These are phyloP conservation scores for Fusarium multiceps DNA, from an alignment of 2,329 filamentous ascomycete genomes.

Conservation along the genomic window DNA sequence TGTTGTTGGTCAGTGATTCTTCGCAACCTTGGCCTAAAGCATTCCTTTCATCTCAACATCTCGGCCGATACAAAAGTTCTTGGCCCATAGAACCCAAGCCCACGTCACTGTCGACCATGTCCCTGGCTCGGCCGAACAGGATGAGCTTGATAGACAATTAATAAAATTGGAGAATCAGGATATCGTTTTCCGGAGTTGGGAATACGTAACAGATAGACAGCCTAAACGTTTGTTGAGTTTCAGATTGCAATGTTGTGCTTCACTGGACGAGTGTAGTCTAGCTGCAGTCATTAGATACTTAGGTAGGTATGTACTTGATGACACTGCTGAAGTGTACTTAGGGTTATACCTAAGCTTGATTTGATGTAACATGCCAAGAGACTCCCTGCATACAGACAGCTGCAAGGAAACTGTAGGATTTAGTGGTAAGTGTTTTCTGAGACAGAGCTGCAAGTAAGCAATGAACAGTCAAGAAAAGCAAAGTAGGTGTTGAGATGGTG, in stretches of 20 bases:
- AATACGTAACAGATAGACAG: not conserved
- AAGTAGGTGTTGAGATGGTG: not conserved
- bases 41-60: not conserved
- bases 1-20: not conserved
- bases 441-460: not conserved
- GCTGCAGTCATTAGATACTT: not conserved
- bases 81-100: not conserved
- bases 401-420: not conserved
- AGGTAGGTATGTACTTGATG: too few species aligned
- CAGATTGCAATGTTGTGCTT: not conserved
- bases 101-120: not conserved
- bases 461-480: not conserved
- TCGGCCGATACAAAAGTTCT: slow-evolving; percentile 3
- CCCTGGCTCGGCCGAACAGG: not conserved
- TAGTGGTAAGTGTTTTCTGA: not conserved
- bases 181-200: not conserved
- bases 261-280: not conserved
- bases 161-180: not conserved
- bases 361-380: not conserved
- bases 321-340: not conserved
- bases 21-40: not conserved
- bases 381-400: not conserved
- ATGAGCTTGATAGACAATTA: not conserved
- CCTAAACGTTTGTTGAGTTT: not conserved
- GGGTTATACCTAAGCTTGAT: not conserved